Conservation (phyloP, 83 land plant species). For the Isoetes engelmannii region DNA sequence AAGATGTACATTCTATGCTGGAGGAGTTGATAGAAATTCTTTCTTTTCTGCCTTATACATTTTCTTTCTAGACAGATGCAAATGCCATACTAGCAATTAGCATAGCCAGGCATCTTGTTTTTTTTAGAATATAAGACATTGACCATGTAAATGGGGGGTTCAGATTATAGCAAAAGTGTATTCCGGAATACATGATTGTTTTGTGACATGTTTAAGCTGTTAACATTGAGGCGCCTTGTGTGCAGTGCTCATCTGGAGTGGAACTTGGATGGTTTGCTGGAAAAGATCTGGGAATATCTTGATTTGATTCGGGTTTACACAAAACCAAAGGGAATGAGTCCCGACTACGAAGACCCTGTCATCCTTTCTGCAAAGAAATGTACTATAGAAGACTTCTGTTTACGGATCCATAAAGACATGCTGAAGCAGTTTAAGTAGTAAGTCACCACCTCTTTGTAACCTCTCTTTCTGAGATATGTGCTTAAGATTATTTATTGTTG, state of each 20-base stretch:
- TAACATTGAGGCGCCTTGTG: not conserved
- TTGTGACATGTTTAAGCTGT: no score
- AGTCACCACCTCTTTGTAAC: conserved; percentile 20
- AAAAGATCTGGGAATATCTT: conserved; percentile 95
- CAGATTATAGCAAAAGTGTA: no score
- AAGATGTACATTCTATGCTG: no score
- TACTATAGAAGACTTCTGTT: conserved; percentile 93
- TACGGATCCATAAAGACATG: conserved; percentile 93
- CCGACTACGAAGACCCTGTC: conserved; percentile 99
- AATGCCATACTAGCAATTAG: no score
- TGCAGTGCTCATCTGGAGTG: conserved; percentile 97
- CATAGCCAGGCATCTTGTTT: no score
- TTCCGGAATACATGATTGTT: no score
- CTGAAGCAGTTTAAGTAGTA: conserved; percentile 95
- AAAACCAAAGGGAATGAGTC: conserved; percentile 95
- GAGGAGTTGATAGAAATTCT: no score
- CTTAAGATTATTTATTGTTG: not conserved
- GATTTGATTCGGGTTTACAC: conserved; percentile 85
- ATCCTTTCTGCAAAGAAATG: conserved; percentile 82
- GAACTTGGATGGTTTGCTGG: conserved; percentile 97
- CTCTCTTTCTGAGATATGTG: not conserved
- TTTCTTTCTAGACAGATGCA: no score
- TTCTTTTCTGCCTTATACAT: no score
- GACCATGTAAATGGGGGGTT: no score
- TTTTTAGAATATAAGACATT: no score